Base-by-base conservation (phyloP, 345 rosid species). In the Iberis pinnata region DNA sequence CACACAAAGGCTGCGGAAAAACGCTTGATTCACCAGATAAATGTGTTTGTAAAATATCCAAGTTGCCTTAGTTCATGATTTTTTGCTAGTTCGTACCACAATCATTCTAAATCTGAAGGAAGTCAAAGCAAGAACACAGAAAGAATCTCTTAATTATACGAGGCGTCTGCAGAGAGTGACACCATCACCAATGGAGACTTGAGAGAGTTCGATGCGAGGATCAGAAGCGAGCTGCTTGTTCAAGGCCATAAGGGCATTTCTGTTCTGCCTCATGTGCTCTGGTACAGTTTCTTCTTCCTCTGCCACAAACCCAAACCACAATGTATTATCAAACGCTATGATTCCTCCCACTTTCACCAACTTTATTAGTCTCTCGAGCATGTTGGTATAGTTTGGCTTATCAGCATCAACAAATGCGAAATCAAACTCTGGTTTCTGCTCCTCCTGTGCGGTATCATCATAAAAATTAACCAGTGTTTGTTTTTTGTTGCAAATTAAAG, bases 181-280 rank as follows among this genome's bases (percentile, higher is more conserved):
- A 52, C 90, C 90, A 70, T 82, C 94, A 13, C 88, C 90, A 10
- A 77, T 43, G 7, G 88, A 75, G 40, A 75, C 78, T 37, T 67
- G 80, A 18, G 79, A 84, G 3, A 82, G 19, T 29, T 82, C 78
- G 40, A 81, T 54, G 7, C 81, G 81, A 43, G 65, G 49, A 67
- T 88, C 94, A 5, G 64, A 68, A 3, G 82, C 81, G 0, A 88
- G 52, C 18, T 7, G 24, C 61, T 68, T 68, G 64, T 84, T 80
- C 17, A 84, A 50, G 3, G 75, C 81, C 4, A 77, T 10, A 2
- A 58, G 43, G 18, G 63, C 43, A 10, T 25, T 47, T 60, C 75
- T 63, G 24, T 54, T 47, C 8, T 5, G n/a, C 37, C 37, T 32
- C 37, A 32, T 32, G n/a, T 32, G 37, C 37, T 32, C 37, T 9